Evolutionary conservation across 2,329 filamentous ascomycete species (phyloP).

Genomic region (Pseudocercospora fijiensis): DNA sequence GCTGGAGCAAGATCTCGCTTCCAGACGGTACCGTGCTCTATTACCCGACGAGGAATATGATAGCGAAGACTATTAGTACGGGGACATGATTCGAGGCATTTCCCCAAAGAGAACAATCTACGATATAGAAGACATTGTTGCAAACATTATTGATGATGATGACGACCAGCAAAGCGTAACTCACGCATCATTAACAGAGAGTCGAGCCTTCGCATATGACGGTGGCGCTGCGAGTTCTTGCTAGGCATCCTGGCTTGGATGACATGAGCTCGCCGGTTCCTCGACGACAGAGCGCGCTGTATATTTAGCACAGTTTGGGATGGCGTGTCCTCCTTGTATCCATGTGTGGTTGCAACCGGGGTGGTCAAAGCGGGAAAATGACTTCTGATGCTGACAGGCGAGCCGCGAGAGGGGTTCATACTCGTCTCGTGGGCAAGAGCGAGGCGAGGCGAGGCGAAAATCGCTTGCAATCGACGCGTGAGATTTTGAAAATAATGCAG

Average conservation of each 20-base stretch:
- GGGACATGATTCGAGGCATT: not conserved
- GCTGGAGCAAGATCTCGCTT: conserved; percentile 82
- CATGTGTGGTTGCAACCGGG: not conserved
- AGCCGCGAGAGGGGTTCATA: not conserved
- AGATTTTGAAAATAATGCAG: not conserved
- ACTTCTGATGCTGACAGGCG: not conserved
- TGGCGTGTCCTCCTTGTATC: not conserved
- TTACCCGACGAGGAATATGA: conserved; percentile 76
- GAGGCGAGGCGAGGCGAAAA: too few relatives aligned
- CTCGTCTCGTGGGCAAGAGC: too few relatives aligned
- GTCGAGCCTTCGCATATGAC: not conserved
- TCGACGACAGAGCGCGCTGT: not conserved
- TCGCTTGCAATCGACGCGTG: not conserved
- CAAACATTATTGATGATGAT: not conserved
- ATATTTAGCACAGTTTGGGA: not conserved
- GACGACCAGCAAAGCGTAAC: not conserved
- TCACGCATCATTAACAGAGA: not conserved
- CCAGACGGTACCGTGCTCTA: conserved; percentile 72
- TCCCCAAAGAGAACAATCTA: not conserved
- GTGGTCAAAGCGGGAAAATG: not conserved
- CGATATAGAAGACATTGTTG: not conserved
- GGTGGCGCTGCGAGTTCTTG: not conserved
- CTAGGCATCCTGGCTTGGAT: not conserved
- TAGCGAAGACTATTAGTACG: conserved; percentile 59
- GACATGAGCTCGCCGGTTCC: not conserved